Percentiles rank a stretch among this genome's conserved stretches.
phyloP scores from a whole-genome alignment of 1,284 basidiomycete genomes.

The Sphaerobolus stellatus region DNA sequence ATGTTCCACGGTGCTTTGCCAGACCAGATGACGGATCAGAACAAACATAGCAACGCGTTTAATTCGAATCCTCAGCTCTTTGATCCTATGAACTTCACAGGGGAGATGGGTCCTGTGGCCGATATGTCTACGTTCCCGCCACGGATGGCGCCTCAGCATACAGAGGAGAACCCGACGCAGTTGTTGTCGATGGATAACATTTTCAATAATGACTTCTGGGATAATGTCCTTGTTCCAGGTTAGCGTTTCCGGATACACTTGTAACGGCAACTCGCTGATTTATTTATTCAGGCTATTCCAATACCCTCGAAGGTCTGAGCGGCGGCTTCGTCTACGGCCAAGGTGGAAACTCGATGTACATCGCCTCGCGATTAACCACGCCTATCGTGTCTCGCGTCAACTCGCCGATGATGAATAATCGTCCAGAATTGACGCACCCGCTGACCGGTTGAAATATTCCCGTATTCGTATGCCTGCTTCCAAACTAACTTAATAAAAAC shows the following conservation, averaged over 20 bases:
- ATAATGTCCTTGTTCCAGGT: slow-evolving; percentile 81
- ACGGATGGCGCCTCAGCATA: slow-evolving; percentile 61
- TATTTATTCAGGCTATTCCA: slow-evolving; percentile 69
- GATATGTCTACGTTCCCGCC: slow-evolving; percentile 81
- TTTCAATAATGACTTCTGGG: slow-evolving; percentile 77
- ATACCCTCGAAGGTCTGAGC: slow-evolving; percentile 72
- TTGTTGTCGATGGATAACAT: slow-evolving; percentile 79
- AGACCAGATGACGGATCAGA: slow-evolving; percentile 10
- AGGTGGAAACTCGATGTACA: slow-evolving; percentile 67
- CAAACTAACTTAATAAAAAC: neutral
- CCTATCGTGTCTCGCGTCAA: slow-evolving; percentile 37
- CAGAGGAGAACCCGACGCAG: slow-evolving; percentile 50
- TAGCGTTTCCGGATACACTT: slow-evolving; percentile 27
- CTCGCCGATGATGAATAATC: slow-evolving; percentile 27
- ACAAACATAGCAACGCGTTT: slow-evolving; percentile 15
- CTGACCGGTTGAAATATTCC: neutral
- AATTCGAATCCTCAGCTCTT: too few relatives aligned
- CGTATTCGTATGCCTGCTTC: neutral
- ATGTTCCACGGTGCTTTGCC: neutral
- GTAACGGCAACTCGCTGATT: slow-evolving; percentile 11
- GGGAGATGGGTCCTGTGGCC: slow-evolving; percentile 77
- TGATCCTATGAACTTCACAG: slow-evolving; percentile 55
- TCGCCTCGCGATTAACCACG: slow-evolving; percentile 49
- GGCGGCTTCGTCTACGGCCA: slow-evolving; percentile 81
- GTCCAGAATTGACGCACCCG: slow-evolving; percentile 6